Base-by-base conservation (phyloP, 2,329 filamentous ascomycete species). In the Endoconidiophora laricicola region DNA sequence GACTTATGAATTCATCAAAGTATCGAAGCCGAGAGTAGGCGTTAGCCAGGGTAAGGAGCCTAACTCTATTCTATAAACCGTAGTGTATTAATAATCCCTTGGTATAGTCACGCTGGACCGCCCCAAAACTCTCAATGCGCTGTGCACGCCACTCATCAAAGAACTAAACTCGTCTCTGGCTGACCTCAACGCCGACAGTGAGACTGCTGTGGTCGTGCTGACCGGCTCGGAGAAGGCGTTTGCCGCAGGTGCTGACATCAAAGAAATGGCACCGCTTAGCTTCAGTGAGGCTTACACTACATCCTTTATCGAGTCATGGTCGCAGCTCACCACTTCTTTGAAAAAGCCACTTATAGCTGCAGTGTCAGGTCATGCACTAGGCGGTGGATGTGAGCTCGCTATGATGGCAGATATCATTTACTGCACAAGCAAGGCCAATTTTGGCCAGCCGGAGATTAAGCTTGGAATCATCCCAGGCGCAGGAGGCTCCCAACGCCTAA, bases 331-430 rank as follows among this genome's bases (percentile, higher is more conserved):
- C 23, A 86, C 81, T 18, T 72, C 78, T 55, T 73, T 96, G 63
- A 93, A 94, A 69, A 96, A 93, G 65, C 91, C 91, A 49, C 79
- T 96, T 60, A 88, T 98, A 57, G 85, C 85, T 12, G 91, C 91
- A 22, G 88, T 98, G 2, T 91, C 91, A 7, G 91, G 91, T 16
- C 88, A 95, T 62, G 91, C 91, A 2, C 76, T 98, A 1, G 91
- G 91, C 23, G 91, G 91, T 48, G 91, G 91, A 44, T 98, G 91
- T 63, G 91, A 98, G 70, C 76, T 98, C 12, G 88, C 91, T 46
- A 83, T 98, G 73, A 98, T 96, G 91, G 86, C 83, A 61, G 91
- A 98, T 63, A 81, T 96, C 57, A 68, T 98, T 54, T 96, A 96
- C 72, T 91, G 85, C 68, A 88, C 84, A 2, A 73, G 81, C 46